Evolutionary conservation across 2,329 filamentous ascomycete species (phyloP).

Genomic region (Xylaria multiplex): DNA sequence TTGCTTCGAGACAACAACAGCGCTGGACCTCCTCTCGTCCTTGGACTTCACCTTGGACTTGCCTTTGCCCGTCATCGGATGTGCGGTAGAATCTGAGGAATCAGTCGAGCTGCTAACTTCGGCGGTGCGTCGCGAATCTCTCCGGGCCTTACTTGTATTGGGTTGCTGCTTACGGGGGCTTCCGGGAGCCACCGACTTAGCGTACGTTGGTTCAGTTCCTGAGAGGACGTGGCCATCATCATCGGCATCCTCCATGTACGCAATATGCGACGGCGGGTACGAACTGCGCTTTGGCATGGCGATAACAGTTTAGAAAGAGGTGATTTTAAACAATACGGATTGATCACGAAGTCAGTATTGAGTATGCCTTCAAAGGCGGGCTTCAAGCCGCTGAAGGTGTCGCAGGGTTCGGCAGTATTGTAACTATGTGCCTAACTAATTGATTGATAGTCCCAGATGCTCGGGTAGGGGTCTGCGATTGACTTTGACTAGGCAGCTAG

Average conservation of each 20-base stretch:
- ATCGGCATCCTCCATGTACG: slow-evolving; percentile 61
- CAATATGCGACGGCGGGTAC: slow-evolving; percentile 50
- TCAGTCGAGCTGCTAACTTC: slow-evolving; percentile 54
- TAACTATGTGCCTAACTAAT: slow-evolving; percentile 13
- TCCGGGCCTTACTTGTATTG: slow-evolving; percentile 62
- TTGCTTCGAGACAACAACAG: slow-evolving; percentile 41
- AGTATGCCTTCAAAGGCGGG: slow-evolving; percentile 32
- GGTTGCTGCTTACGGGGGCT: slow-evolving; percentile 59
- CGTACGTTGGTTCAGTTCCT: slow-evolving; percentile 56
- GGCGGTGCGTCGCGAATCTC: slow-evolving; percentile 50
- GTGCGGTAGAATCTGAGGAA: slow-evolving; percentile 51
- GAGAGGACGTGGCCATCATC: slow-evolving; percentile 57
- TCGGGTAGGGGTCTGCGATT: slow-evolving; percentile 23
- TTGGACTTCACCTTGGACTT: slow-evolving; percentile 44
- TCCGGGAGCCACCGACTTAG: slow-evolving; percentile 58
- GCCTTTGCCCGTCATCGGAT: slow-evolving; percentile 43
- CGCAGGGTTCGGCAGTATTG: not conserved
- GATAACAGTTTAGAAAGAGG: slow-evolving; percentile 7
- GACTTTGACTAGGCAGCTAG: slow-evolving; percentile 26
- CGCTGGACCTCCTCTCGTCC: slow-evolving; percentile 47
- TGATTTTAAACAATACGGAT: slow-evolving; percentile 29
- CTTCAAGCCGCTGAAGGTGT: slow-evolving; percentile 10
- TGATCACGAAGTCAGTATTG: slow-evolving; percentile 38
- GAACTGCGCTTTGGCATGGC: slow-evolving; percentile 56
- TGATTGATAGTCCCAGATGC: slow-evolving; percentile 13